Evolutionary conservation across 2,329 filamentous ascomycete genomes (phyloP).

Genomic region (Chrysosporium keratinophilum): DNA sequence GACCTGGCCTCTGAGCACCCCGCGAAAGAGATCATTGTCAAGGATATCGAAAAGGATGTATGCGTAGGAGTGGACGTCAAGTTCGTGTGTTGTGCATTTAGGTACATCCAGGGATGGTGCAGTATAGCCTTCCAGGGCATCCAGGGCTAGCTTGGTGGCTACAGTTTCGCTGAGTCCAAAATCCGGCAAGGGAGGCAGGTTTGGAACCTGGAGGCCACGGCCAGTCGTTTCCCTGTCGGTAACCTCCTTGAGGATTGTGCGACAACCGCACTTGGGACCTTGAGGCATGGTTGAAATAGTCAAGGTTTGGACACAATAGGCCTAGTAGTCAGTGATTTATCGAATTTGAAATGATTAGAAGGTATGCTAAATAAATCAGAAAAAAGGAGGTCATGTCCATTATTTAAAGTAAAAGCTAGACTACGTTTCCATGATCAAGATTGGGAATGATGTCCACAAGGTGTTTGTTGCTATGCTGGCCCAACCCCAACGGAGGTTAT

Average conservation of each 20-base stretch:
- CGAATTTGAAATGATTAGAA: neutral
- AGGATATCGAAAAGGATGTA: constrained; percentile 15
- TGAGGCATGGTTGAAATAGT: neutral
- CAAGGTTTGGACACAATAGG: neutral
- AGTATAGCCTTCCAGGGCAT: constrained; percentile 12
- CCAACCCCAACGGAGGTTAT: neutral
- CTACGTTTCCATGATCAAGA: neutral
- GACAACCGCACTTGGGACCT: neutral
- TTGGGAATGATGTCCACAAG: neutral
- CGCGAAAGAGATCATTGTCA: constrained; percentile 16
- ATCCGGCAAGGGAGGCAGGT: neutral
- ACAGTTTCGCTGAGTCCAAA: constrained; percentile 15
- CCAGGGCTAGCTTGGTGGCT: constrained; percentile 16
- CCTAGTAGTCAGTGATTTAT: neutral
- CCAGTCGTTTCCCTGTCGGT: constrained; percentile 3
- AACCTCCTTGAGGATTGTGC: neutral
- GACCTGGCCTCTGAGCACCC: constrained; percentile 16
- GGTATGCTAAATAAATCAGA: neutral
- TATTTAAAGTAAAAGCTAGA: neutral
- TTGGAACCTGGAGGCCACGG: constrained; percentile 1
- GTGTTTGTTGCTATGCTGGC: neutral
- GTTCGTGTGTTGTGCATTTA: constrained; percentile 1
- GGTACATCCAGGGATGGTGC: neutral
- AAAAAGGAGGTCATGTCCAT: neutral
- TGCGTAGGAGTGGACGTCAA: constrained; percentile 2